Percentiles rank a stretch among this genome's conserved stretches.
Evolutionary conservation across 495 filamentous ascomycete genomes (phyloP).

Genomic region (Hypoxylon fuscum): DNA sequence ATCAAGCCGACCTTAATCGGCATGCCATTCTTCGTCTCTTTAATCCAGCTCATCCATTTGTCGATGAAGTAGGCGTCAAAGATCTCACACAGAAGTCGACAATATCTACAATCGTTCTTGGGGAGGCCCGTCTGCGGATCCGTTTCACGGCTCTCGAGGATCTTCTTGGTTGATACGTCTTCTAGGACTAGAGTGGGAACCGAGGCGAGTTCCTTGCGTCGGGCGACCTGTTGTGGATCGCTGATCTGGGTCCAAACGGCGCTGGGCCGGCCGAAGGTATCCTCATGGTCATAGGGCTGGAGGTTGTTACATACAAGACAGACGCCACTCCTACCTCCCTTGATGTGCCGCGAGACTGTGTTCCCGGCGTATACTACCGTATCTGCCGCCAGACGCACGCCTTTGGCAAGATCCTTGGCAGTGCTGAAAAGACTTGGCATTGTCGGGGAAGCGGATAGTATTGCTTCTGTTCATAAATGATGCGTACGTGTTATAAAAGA

Average conservation of each 20-base stretch:
- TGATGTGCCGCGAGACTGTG: conserved; percentile 9
- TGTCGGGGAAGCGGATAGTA: not conserved
- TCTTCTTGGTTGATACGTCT: conserved; percentile 21
- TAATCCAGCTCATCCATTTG: conserved; percentile 32
- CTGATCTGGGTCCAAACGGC: conserved; percentile 9
- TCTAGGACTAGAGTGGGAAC: conserved; percentile 22
- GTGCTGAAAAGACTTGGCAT: conserved; percentile 17
- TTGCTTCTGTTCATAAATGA: too few relatives aligned
- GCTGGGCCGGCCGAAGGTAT: conserved; percentile 10
- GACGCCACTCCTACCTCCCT: conserved; percentile 10
- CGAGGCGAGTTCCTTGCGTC: conserved; percentile 16
- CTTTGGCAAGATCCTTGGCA: conserved; percentile 14
- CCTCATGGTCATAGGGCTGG: conserved; percentile 15
- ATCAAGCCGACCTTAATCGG: conserved; percentile 26
- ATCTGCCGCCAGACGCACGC: conserved; percentile 19
- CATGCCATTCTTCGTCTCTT: conserved; percentile 25
- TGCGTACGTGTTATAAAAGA: too few relatives aligned
- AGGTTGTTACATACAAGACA: conserved; percentile 27
- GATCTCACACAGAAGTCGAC: conserved; percentile 24
- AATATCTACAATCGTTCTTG: conserved; percentile 30
- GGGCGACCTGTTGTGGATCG: conserved; percentile 8
- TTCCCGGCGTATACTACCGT: conserved; percentile 16
- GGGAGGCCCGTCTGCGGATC: conserved; percentile 17
- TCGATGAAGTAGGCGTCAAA: conserved; percentile 31
- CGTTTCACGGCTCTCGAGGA: conserved; percentile 23